Conservation (phyloP, 78 protist genomes). For the Bodo saltans region DNA sequence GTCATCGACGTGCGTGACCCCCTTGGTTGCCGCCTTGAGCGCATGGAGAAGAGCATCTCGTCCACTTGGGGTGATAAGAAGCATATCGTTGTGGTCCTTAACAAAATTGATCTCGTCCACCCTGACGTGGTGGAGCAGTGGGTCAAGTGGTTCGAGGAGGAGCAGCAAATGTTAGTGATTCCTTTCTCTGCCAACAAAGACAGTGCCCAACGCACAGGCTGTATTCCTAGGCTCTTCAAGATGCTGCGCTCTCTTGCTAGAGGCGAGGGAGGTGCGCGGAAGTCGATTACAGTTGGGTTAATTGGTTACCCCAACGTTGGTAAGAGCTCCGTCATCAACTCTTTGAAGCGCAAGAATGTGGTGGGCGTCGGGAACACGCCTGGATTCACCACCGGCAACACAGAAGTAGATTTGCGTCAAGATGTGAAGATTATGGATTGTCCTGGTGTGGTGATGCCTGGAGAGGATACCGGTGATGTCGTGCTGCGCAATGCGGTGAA, state of each 20-base stretch:
- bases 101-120: constrained; percentile 90
- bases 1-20: constrained; percentile 99
- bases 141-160: constrained; percentile 27
- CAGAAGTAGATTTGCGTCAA: constrained; percentile 73
- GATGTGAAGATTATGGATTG: constrained; percentile 85
- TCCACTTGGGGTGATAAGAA: constrained; percentile 49
- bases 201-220: neutral
- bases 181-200: neutral
- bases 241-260: neutral
- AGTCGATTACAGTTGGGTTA: constrained; percentile 79
- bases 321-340: constrained; percentile 90
- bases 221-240: no score
- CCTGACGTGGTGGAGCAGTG: constrained; percentile 1
- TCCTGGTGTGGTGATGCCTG: constrained; percentile 75
- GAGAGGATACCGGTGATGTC: constrained; percentile 40
- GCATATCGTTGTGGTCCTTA: constrained; percentile 79
- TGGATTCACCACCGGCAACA: constrained; percentile 72
- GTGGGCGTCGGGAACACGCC: constrained; percentile 82
- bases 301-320: constrained; percentile 98
- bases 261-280: constrained; percentile 20
- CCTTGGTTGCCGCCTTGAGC: constrained; percentile 88
- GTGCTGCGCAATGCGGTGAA: constrained; percentile 54
- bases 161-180: constrained; percentile 1
- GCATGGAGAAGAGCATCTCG: constrained; percentile 69
- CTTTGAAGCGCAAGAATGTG: constrained; percentile 78